A percentile compares a stretch with the other conserved stretches of the same genome.
These are phyloP conservation scores for Paspalum notatum DNA, from an alignment of 176 grass and related monocot species.

Conservation along the genomic window DNA sequence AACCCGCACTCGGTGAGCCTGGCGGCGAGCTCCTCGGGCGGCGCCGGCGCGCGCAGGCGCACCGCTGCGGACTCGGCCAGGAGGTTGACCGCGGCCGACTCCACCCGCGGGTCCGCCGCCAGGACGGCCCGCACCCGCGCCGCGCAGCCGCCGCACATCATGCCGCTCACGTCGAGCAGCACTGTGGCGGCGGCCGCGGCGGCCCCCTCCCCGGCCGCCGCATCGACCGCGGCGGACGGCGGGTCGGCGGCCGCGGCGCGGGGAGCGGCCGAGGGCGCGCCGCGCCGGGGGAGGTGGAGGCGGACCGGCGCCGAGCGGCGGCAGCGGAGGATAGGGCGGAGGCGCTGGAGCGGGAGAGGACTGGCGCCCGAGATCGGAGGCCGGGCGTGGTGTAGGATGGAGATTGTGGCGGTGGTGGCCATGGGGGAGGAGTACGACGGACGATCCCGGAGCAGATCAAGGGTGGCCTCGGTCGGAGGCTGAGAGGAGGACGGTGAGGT, in stretches of 20 bases:
- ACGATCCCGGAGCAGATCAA: not conserved
- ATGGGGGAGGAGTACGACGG: conserved; percentile 7
- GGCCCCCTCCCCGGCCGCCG: not conserved
- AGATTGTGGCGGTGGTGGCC: conserved; percentile 11
- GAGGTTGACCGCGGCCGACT: conserved; percentile 83
- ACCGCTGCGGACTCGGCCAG: conserved; percentile 87
- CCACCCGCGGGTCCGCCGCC: conserved; percentile 68
- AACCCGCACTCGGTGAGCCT: conserved; percentile 80
- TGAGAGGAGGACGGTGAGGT: not conserved
- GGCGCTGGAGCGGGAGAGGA: conserved; percentile 3
- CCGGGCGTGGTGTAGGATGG: not conserved
- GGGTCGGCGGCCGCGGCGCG: conserved; percentile 45
- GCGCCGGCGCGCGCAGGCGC: conserved; percentile 46
- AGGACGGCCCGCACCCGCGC: conserved; percentile 83
- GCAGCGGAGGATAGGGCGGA: conserved; percentile 28
- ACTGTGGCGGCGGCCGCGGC: conserved; percentile 44
- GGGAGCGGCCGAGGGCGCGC: not conserved
- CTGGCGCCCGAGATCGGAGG: not conserved
- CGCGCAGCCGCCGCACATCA: conserved; percentile 97
- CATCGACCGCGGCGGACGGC: conserved; percentile 46
- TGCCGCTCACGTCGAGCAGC: conserved; percentile 84
- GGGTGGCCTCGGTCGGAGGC: not conserved
- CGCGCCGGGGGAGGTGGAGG: not conserved
- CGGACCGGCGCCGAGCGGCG: conserved; percentile 11
- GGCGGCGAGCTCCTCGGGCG: conserved; percentile 65